Percentiles rank a stretch among this genome's conserved stretches.
phyloP scores from a whole-genome alignment of 345 rosid genomes.

The Brassica rapa region DNA sequence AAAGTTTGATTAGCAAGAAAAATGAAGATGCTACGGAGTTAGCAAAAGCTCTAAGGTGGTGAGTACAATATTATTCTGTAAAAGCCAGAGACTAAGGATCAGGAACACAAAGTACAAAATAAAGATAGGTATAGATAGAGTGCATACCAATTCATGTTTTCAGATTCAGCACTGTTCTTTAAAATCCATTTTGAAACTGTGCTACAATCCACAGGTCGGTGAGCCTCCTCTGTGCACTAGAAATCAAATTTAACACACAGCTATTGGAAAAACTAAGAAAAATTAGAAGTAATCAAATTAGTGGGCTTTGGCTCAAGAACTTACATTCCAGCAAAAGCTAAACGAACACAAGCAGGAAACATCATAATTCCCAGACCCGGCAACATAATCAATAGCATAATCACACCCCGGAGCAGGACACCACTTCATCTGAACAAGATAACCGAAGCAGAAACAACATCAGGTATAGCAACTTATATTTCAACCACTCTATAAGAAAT shows the following conservation, averaged over 20 bases:
- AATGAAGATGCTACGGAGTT: neutral
- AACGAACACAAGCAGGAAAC: slow-evolving; percentile 75
- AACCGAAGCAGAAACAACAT: slow-evolving; percentile 13
- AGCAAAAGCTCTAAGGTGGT: neutral
- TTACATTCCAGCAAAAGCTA: slow-evolving; percentile 93
- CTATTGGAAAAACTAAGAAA: slow-evolving; percentile 5
- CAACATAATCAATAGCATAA: slow-evolving; percentile 76
- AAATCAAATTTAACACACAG: slow-evolving; percentile 24
- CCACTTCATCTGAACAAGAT: slow-evolving; percentile 77
- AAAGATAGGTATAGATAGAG: neutral
- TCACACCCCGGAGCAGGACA: slow-evolving; percentile 99
- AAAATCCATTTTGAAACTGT: slow-evolving; percentile 89
- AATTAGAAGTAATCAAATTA: slow-evolving; percentile 6
- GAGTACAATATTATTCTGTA: neutral
- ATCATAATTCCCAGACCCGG: slow-evolving; percentile 76
- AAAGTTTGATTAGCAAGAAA: slow-evolving; percentile 21
- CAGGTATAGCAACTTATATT: neutral
- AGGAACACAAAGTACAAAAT: neutral
- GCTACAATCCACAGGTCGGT: slow-evolving; percentile 94
- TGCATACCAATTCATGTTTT: slow-evolving; percentile 93
- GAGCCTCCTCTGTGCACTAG: slow-evolving; percentile 98
- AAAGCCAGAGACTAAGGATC: slow-evolving; percentile 16
- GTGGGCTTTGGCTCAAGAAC: slow-evolving; percentile 28
- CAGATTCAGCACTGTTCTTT: slow-evolving; percentile 97
- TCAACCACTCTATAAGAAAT: too few relatives aligned